phyloP scores from a whole-genome alignment of 306 rosid genomes.

The Hippophae rhamnoides region DNA sequence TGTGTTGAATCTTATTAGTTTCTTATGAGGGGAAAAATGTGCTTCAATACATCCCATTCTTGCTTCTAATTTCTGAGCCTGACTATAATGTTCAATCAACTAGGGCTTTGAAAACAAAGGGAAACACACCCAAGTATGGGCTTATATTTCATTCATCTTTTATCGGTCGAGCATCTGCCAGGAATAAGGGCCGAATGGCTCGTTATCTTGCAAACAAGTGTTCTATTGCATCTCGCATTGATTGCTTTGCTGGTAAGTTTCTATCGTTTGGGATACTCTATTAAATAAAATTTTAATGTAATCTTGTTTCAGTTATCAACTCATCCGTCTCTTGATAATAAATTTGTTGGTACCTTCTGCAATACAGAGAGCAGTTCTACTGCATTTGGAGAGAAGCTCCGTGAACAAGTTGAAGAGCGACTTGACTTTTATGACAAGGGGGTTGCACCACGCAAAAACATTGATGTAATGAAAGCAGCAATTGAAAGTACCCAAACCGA shows the following conservation, averaged over 20 bases:
- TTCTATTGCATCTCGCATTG: conserved; percentile 93
- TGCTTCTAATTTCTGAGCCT: too few species aligned
- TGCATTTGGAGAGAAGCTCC: conserved; percentile 81
- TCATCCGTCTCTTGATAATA: neutral
- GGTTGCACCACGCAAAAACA: conserved; percentile 91
- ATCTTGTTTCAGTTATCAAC: neutral
- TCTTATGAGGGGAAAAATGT: too few species aligned
- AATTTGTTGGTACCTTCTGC: neutral
- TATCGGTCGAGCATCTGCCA: conserved; percentile 89
- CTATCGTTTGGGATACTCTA: neutral
- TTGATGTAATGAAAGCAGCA: conserved; percentile 94
- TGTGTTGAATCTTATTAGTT: too few species aligned
- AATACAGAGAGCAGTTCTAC: conserved; percentile 53
- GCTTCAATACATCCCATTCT: too few species aligned
- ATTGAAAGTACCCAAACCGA: conserved; percentile 50
- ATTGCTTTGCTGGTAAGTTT: conserved; percentile 80
- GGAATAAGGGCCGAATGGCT: conserved; percentile 95
- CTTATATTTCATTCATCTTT: conserved; percentile 93
- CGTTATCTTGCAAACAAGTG: conserved; percentile 97
- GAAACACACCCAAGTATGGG: conserved; percentile 97
- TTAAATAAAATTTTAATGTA: neutral
- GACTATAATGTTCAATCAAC: too few species aligned
- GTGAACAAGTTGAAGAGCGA: conserved; percentile 97
- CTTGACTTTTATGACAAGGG: conserved; percentile 99
- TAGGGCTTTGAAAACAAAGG: conserved; percentile 79